These are phyloP conservation scores for Tolypocladium guangdongense DNA, from an alignment of 2,329 filamentous ascomycete genomes.

Conservation along the genomic window DNA sequence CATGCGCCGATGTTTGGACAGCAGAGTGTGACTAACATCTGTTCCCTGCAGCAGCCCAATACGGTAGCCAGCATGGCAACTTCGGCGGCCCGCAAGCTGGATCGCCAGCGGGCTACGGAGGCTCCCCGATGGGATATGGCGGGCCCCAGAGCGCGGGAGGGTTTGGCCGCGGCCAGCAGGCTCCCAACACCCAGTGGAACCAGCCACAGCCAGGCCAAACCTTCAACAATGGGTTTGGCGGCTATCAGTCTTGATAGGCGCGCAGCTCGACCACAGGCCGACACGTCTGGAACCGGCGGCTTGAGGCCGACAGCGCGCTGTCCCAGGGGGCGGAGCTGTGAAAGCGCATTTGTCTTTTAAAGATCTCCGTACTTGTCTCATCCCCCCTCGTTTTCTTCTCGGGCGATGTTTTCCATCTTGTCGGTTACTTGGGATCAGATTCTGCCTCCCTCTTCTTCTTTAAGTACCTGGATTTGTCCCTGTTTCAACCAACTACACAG, in stretches of 20 bases:
- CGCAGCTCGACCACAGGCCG: slow-evolving; percentile 11
- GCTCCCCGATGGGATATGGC: slow-evolving; percentile 61
- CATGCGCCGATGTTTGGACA: slow-evolving; percentile 3
- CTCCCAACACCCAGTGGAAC: slow-evolving; percentile 44
- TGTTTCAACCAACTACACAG: slow-evolving; percentile 11
- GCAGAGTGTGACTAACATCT: slow-evolving; percentile 14
- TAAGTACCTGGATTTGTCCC: slow-evolving; percentile 8
- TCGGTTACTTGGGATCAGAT: background rate
- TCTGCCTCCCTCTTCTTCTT: slow-evolving; percentile 3
- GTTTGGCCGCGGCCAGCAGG: slow-evolving; percentile 66
- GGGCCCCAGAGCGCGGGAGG: slow-evolving; percentile 68
- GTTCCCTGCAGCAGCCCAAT: slow-evolving; percentile 30
- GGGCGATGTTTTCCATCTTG: slow-evolving; percentile 8
- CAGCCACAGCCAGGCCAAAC: slow-evolving; percentile 42
- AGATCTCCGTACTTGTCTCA: slow-evolving; percentile 10
- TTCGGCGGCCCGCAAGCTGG: slow-evolving; percentile 52
- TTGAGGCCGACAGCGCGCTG: slow-evolving; percentile 2
- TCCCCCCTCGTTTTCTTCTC: slow-evolving; percentile 8
- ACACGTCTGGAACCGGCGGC: slow-evolving; percentile 7
- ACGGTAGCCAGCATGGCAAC: slow-evolving; percentile 55
- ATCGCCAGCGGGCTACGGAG: slow-evolving; percentile 51
- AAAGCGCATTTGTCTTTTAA: slow-evolving; percentile 7
- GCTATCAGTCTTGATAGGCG: slow-evolving; percentile 46
- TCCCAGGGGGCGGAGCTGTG: slow-evolving; percentile 4
- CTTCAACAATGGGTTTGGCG: slow-evolving; percentile 49